These are phyloP conservation scores for Rhizophora apiculata DNA, from an alignment of 345 rosid genomes.

Conservation along the genomic window DNA sequence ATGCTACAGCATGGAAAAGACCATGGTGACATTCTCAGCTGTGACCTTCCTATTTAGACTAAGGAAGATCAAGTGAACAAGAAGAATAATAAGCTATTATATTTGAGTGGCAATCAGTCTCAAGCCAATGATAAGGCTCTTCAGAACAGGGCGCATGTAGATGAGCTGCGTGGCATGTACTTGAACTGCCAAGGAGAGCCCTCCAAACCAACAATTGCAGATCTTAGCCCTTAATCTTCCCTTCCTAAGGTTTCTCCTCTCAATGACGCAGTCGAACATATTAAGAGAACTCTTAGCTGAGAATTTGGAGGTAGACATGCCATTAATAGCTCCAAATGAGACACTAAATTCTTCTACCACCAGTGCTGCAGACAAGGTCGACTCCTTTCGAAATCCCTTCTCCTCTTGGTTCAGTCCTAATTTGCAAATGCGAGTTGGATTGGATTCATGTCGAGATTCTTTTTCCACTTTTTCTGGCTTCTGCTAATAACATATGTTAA, in stretches of 20 bases:
- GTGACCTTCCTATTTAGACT: neutral
- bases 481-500: too few relatives aligned
- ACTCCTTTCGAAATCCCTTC: neutral
- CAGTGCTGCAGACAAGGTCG: neutral
- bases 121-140: neutral
- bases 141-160: neutral
- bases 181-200: neutral
- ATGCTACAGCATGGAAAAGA: neutral
- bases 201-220: neutral
- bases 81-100: neutral
- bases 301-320: neutral
- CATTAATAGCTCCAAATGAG: neutral
- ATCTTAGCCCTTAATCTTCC: neutral
- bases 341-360: neutral
- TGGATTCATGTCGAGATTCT: neutral
- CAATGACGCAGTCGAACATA: neutral
- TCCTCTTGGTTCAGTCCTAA: neutral
- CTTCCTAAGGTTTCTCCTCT: neutral
- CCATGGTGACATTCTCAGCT: neutral
- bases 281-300: neutral
- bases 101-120: neutral
- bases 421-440: neutral
- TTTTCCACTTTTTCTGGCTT: neutral
- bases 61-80: neutral
- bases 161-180: neutral